phyloP scores from a whole-genome alignment of 2,329 filamentous ascomycete genomes.

The Aspergillus bombycis region DNA sequence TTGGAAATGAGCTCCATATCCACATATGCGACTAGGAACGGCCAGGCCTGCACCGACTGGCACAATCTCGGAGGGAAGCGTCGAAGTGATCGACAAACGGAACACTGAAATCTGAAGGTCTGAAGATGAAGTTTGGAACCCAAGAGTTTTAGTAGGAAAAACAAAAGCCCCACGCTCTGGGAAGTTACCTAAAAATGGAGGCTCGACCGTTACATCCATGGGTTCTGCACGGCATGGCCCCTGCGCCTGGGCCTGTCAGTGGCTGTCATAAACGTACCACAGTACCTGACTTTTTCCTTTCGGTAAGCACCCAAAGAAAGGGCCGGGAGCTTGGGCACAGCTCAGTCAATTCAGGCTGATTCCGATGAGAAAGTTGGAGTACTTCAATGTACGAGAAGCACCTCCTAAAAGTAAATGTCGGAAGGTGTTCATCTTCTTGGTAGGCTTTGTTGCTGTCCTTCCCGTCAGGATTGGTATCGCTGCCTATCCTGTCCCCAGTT shows the following conservation, averaged over 20 bases:
- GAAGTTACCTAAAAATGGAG: conserved; percentile 14
- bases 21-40: conserved; percentile 7
- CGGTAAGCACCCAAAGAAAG: background rate
- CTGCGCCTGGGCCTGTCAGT: conserved; percentile 16
- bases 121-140: conserved; percentile 6
- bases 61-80: conserved; percentile 1
- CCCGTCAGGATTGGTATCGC: background rate
- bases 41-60: conserved; percentile 13
- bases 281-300: background rate
- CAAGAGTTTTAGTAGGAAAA: conserved; percentile 12
- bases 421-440: background rate
- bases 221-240: conserved; percentile 15
- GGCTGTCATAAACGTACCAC: conserved; percentile 13
- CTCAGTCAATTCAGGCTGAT: background rate
- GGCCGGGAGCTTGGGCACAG: background rate
- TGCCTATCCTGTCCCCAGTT: background rate
- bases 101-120: background rate
- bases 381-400: background rate
- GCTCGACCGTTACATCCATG: conserved; percentile 15
- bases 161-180: conserved; percentile 11
- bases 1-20: conserved; percentile 4
- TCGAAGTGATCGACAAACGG: conserved; percentile 7
- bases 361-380: background rate
- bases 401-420: background rate
- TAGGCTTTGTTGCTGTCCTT: background rate